phyloP scores from a whole-genome alignment of 805 yeast genomes.

The Priceomyces fermenticarens region DNA sequence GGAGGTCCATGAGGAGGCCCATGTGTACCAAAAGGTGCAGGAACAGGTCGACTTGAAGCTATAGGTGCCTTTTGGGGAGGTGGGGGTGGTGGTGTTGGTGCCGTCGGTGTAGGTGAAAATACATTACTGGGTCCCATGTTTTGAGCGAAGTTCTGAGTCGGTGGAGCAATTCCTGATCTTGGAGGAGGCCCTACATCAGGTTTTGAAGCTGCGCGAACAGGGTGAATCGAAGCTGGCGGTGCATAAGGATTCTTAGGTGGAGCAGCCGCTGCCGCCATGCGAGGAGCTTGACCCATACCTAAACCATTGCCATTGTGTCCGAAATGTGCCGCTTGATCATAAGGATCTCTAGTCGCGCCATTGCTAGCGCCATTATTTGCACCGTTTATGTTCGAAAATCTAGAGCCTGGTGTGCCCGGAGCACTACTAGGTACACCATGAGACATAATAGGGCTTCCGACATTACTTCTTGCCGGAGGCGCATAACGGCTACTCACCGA shows the following conservation, averaged over 20 bases:
- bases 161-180: conserved; percentile 18
- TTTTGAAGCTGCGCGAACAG: conserved; percentile 12
- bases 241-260: conserved; percentile 25
- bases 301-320: too few relatives aligned
- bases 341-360: too few relatives aligned
- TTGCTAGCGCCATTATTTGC: too few relatives aligned
- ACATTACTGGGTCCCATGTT: conserved; percentile 20
- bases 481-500: conserved; percentile 32
- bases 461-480: conserved; percentile 24
- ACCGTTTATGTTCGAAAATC: conserved; percentile 2
- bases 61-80: conserved; percentile 6
- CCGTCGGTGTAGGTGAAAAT: conserved; percentile 9
- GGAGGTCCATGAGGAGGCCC: not conserved
- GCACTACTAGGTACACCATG: conserved; percentile 21
- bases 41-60: conserved; percentile 10
- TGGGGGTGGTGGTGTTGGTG: conserved; percentile 6
- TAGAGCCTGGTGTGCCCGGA: conserved; percentile 16
- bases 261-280: conserved; percentile 1
- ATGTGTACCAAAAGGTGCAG: conserved; percentile 1
- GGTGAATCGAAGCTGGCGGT: conserved; percentile 12
- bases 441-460: not conserved
- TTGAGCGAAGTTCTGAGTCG: conserved; percentile 11
- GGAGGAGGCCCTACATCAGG: conserved; percentile 11
- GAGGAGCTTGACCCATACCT: not conserved
- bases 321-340: too few relatives aligned